Evolutionary conservation across 208 protist species (phyloP).

Genomic region (Leishmania guyanensis): DNA sequence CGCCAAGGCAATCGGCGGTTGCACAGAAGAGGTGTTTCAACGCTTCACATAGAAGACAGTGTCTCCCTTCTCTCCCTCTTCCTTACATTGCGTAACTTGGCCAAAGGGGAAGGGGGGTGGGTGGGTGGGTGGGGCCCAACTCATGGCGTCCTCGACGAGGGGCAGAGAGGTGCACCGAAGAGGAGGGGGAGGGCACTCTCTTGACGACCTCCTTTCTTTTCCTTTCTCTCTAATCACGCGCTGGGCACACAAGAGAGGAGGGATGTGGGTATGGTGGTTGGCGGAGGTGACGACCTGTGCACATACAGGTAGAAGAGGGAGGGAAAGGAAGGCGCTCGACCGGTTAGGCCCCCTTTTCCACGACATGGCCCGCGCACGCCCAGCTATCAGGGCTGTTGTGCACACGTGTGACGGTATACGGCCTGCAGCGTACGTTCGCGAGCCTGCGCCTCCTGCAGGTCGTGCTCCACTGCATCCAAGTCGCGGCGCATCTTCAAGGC

Average conservation of each 20-base stretch:
- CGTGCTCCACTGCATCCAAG: conserved; percentile 34
- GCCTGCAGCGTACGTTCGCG: conserved; percentile 57
- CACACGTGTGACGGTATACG: conserved; percentile 38
- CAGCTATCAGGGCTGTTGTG: conserved; percentile 7
- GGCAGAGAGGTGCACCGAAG: neutral
- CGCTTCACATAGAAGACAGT: neutral
- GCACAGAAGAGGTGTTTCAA: neutral
- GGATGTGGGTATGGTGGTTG: neutral
- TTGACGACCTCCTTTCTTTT: neutral
- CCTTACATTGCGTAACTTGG: neutral
- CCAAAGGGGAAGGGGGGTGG: neutral
- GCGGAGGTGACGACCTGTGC: neutral
- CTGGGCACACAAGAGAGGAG: neutral
- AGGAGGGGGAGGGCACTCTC: neutral
- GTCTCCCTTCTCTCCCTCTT: neutral
- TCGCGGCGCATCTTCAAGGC: conserved; percentile 41
- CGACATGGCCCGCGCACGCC: neutral
- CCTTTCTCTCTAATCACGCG: neutral
- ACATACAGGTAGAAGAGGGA: neutral
- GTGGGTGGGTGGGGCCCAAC: neutral
- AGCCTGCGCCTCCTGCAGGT: conserved; percentile 36
- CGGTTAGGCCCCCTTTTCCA: neutral
- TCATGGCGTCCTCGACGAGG: neutral
- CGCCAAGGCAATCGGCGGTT: neutral
- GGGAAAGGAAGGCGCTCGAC: neutral